Evolutionary conservation across 805 yeast species (phyloP), one percentile per base, ranked within the genome.

Genomic region (Candida pseudoglaebosa): DNA sequence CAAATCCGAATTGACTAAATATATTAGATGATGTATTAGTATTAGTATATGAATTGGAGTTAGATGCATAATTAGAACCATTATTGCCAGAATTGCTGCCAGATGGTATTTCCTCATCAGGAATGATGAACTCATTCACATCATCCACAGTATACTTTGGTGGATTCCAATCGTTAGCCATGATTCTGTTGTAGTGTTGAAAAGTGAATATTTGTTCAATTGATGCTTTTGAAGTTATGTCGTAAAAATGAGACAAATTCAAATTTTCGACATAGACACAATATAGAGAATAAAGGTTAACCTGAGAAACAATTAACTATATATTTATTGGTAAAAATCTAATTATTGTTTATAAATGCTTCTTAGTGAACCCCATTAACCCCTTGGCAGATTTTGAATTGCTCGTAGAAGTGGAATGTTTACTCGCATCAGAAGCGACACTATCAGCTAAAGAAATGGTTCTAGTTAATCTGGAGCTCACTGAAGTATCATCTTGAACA

Each of bases 51-150:
- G 31, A 19, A 17, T 15, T 18, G 12, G 34, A 10, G 9, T 37
- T 28, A 14, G 24, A 28, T 12, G 17, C n/a, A 22, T 31, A 28
- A 12, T 32, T 35, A 15, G 37, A 35, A 28, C 24, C 20, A 18
- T n/a, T 26, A 20, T 5, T 29, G 6, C 19, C 14, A 28, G 36
- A 26, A 28, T n/a, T 12, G 15, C 15, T 15, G 30, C 34, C 24
- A 34, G 30, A 13, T 18, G 38, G 37, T 7, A 28, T 45, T 5
- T 57, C 62, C 33, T 65, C 71, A 38, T 67, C 72, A 4, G 72
- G 57, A 21, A 66, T 59, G 19, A 67, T 59, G 39, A 64, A 65
- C 32, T 62, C 65, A 34, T 59, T 59, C 2, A 49, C 50, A 28
- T 53, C 53, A 10, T 44, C 40, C 24, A 38, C 46, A 10, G 32